These are phyloP conservation scores for Citrus glauca DNA, from an alignment of 345 rosid species.

Conservation along the genomic window DNA sequence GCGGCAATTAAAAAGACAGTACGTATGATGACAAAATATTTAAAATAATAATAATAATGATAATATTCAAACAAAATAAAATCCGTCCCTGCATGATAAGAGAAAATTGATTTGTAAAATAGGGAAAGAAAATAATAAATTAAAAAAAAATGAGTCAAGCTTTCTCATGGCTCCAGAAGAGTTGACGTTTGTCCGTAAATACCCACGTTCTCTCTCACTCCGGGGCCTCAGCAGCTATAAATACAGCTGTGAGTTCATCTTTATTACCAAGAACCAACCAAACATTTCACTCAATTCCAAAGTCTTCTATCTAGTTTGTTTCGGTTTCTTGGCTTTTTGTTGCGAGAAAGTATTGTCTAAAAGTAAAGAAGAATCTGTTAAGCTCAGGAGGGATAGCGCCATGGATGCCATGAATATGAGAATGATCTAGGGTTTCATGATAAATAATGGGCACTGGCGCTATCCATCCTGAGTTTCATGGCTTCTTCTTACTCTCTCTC, in stretches of 20 bases:
- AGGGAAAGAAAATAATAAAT: background rate
- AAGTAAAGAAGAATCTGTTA: slow-evolving; percentile 58
- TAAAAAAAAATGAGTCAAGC: slow-evolving; percentile 18
- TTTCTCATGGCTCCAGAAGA: slow-evolving; percentile 21
- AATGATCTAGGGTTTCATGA: background rate
- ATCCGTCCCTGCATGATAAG: background rate
- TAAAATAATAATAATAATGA: background rate
- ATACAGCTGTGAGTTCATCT: slow-evolving; percentile 18
- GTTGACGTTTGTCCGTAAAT: slow-evolving; percentile 26
- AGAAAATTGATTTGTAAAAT: background rate
- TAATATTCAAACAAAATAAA: background rate
- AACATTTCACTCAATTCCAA: background rate
- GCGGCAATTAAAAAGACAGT: background rate
- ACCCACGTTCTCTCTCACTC: slow-evolving; percentile 19
- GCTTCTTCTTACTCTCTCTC: slow-evolving; percentile 44
- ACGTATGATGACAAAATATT: background rate
- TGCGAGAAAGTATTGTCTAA: background rate
- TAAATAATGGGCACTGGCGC: slow-evolving; percentile 30
- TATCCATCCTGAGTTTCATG: slow-evolving; percentile 82
- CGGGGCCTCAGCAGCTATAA: slow-evolving; percentile 24
- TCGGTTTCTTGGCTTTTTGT: background rate
- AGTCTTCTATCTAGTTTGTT: background rate
- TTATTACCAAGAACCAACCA: background rate
- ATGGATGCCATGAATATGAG: background rate
- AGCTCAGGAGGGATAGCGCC: slow-evolving; percentile 95